phyloP scores from a whole-genome alignment of 192 early-diverging fungal genomes.

The Rhizophlyctis rosea region DNA sequence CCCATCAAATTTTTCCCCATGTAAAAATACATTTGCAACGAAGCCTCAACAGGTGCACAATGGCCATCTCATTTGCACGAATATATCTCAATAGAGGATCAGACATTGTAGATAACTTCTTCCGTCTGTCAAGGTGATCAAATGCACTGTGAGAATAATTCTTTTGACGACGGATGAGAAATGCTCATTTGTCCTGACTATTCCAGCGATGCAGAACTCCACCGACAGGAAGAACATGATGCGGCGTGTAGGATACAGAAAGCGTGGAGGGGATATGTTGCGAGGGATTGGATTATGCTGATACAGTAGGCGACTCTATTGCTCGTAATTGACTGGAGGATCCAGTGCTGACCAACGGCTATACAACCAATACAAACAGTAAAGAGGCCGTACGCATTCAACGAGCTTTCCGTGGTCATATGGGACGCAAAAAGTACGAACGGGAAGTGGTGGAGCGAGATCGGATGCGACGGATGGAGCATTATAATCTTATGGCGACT shows the following conservation, averaged over 20 bases:
- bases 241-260: constrained; percentile 36
- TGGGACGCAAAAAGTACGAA: constrained; percentile 19
- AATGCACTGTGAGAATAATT: background rate
- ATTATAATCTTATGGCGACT: constrained; percentile 28
- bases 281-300: constrained; percentile 4
- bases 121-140: constrained; percentile 10
- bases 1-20: too few relatives aligned
- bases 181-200: background rate
- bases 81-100: constrained; percentile 3
- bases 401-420: constrained; percentile 33
- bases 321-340: background rate
- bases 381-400: constrained; percentile 27
- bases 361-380: constrained; percentile 11
- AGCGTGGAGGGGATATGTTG: constrained; percentile 33
- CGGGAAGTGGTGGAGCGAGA: constrained; percentile 17
- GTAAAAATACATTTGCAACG: too few relatives aligned
- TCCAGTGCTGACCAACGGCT: background rate
- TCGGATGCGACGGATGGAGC: constrained; percentile 13
- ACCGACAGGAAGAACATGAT: constrained; percentile 23
- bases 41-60: too few relatives aligned
- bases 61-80: constrained; percentile 18
- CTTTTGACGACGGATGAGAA: background rate
- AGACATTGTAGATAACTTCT: constrained; percentile 25
- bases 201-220: constrained; percentile 34
- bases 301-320: constrained; percentile 1